Percentiles rank a stretch among this genome's conserved stretches.
These are phyloP conservation scores for Trichoderma virens DNA, from an alignment of 495 filamentous ascomycete species.

Conservation along the genomic window DNA sequence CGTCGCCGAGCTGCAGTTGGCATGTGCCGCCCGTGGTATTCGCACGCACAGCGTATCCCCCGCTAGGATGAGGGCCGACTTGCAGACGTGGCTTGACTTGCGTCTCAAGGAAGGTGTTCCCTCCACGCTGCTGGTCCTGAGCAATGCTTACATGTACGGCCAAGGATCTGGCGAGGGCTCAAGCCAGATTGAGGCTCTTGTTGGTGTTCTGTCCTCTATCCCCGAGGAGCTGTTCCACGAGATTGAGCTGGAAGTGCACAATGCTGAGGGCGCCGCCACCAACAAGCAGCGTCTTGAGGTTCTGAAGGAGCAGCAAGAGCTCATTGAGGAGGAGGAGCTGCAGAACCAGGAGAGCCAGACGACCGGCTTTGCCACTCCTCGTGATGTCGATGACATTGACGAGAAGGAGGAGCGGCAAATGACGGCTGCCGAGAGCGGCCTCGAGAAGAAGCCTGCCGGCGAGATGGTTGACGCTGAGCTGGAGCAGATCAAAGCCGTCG, in stretches of 20 bases:
- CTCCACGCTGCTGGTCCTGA: slow-evolving; percentile 88
- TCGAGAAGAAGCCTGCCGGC: slow-evolving; percentile 33
- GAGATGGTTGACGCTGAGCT: slow-evolving; percentile 39
- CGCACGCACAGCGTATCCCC: slow-evolving; percentile 87
- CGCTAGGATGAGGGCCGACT: slow-evolving; percentile 77
- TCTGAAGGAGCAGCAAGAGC: slow-evolving; percentile 94
- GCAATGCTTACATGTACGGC: slow-evolving; percentile 96
- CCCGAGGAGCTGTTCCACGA: slow-evolving; percentile 99
- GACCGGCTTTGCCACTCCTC: slow-evolving; percentile 60
- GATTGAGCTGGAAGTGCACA: slow-evolving; percentile 97
- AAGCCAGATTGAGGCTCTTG: slow-evolving; percentile 87
- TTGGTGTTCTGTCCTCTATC: slow-evolving; percentile 84
- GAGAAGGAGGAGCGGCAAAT: slow-evolving; percentile 44
- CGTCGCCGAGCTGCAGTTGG: slow-evolving; percentile 87
- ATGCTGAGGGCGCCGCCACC: slow-evolving; percentile 91
- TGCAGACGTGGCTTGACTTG: slow-evolving; percentile 91
- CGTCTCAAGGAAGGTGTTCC: slow-evolving; percentile 88
- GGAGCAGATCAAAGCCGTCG: slow-evolving; percentile 22
- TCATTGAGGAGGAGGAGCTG: slow-evolving; percentile 94
- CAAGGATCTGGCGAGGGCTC: slow-evolving; percentile 75
- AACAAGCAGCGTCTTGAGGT: slow-evolving; percentile 99
- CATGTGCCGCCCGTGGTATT: slow-evolving; percentile 82
- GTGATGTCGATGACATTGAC: slow-evolving; percentile 82
- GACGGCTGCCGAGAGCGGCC: slow-evolving; percentile 28
- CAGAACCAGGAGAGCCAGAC: slow-evolving; percentile 71